phyloP scores from a whole-genome alignment of 1,284 basidiomycete genomes.

The Mycosarcoma mackinlayi region DNA sequence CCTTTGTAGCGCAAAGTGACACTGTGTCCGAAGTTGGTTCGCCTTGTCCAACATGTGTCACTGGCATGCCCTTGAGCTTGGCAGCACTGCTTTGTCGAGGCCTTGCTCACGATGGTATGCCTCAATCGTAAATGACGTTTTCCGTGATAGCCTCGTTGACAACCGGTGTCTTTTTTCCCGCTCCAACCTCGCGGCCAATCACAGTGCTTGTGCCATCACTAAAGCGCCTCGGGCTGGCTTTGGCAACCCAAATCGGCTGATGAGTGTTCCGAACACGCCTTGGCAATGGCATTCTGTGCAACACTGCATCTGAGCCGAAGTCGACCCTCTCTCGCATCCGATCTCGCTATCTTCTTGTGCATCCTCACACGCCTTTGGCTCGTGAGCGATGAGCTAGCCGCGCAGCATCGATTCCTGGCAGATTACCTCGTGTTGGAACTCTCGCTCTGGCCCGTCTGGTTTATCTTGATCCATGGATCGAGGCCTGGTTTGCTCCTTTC shows the following conservation, averaged over 20 bases:
- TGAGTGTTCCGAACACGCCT: not conserved
- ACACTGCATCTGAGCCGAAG: too few species aligned
- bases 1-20: too few species aligned
- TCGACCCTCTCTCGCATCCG: not conserved
- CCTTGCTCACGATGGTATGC: not conserved
- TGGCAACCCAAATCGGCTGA: not conserved
- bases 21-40: too few species aligned
- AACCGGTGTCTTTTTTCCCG: conserved; percentile 16
- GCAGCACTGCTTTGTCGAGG: not conserved
- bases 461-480: too few species aligned
- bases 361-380: too few species aligned
- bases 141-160: not conserved
- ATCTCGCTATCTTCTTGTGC: conserved; percentile 11
- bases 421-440: too few species aligned
- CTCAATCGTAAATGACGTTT: conserved; percentile 10
- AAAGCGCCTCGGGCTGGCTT: not conserved
- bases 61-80: not conserved
- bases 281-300: not conserved
- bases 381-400: too few species aligned
- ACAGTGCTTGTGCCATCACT: not conserved
- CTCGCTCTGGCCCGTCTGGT: not conserved
- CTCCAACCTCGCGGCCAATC: too few species aligned
- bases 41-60: too few species aligned
- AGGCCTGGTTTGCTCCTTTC: too few species aligned
- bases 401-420: too few species aligned